These are phyloP conservation scores for Skeletonema menzelii DNA, from an alignment of 108 stramenopile genomes.

Conservation along the genomic window DNA sequence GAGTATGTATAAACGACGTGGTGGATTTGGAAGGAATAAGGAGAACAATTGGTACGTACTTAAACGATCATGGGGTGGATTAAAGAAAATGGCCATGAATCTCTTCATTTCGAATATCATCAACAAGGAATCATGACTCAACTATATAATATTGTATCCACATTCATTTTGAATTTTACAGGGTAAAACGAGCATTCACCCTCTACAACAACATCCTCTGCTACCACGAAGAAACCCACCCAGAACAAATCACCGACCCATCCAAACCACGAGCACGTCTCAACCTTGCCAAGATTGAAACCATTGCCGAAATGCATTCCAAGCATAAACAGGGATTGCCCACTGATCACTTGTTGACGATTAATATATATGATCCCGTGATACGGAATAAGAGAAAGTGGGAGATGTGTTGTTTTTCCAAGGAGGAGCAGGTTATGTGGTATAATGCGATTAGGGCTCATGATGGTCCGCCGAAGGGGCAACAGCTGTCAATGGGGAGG, in stretches of 20 bases:
- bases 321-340: conserved; percentile 41
- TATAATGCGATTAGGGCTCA: conserved; percentile 43
- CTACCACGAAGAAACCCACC: conserved; percentile 49
- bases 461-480: conserved; percentile 38
- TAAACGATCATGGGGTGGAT: too few species aligned
- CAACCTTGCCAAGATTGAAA: conserved; percentile 47
- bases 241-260: conserved; percentile 32
- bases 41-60: conserved; percentile 59
- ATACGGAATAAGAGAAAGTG: conserved; percentile 46
- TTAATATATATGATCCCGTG: conserved; percentile 44
- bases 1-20: conserved; percentile 55
- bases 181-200: conserved; percentile 52
- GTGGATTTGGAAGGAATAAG: conserved; percentile 55
- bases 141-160: too few species aligned
- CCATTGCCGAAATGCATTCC: conserved; percentile 53
- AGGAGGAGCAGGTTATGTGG: conserved; percentile 52
- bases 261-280: conserved; percentile 42
- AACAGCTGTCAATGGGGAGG: background rate
- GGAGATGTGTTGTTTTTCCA: conserved; percentile 53
- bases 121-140: too few species aligned
- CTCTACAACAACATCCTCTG: conserved; percentile 46
- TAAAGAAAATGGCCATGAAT: too few species aligned
- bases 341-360: conserved; percentile 43
- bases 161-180: too few species aligned
- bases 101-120: too few species aligned